A percentile compares a stretch with the other conserved stretches of the same genome.
Conservation (phyloP, 805 yeast species). For the Nakazawaea pomicola region DNA sequence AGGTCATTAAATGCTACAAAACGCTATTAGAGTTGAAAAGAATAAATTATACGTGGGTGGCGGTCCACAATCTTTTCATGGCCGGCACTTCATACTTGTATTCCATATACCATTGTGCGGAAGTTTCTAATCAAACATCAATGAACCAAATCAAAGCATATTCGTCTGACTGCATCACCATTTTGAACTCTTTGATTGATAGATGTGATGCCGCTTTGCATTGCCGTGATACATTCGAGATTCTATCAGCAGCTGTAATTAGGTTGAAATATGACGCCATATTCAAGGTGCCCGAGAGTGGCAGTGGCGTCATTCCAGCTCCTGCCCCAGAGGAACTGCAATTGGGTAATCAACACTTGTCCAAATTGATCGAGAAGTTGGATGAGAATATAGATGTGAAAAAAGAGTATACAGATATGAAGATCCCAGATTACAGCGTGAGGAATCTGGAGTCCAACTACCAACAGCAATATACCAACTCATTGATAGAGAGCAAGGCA, state of each 20-base stretch:
- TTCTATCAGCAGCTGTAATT: constrained; percentile 66
- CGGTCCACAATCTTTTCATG: constrained; percentile 83
- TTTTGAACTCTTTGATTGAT: constrained; percentile 56
- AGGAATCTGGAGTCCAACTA: not conserved
- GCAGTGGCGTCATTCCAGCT: too few species aligned
- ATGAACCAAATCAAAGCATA: constrained; percentile 46
- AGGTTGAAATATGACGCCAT: constrained; percentile 40
- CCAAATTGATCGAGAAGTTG: constrained; percentile 31
- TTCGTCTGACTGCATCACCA: constrained; percentile 45
- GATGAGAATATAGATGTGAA: constrained; percentile 1
- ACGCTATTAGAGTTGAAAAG: constrained; percentile 50
- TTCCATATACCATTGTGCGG: constrained; percentile 65
- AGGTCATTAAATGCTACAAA: constrained; percentile 59
- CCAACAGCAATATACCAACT: constrained; percentile 3
- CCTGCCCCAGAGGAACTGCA: constrained; percentile 22
- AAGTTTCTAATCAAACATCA: constrained; percentile 40
- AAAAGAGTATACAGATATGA: constrained; percentile 3
- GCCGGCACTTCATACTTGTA: constrained; percentile 84
- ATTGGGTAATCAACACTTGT: constrained; percentile 29
- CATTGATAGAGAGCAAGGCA: constrained; percentile 4
- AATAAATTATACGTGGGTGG: constrained; percentile 89
- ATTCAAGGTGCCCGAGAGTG: constrained; percentile 17
- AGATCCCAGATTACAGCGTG: not conserved
- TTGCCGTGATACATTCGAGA: constrained; percentile 68
- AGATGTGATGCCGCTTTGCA: constrained; percentile 74